Conservation (phyloP, 192 early-diverging fungal genomes). For the Coemansia sp. region DNA sequence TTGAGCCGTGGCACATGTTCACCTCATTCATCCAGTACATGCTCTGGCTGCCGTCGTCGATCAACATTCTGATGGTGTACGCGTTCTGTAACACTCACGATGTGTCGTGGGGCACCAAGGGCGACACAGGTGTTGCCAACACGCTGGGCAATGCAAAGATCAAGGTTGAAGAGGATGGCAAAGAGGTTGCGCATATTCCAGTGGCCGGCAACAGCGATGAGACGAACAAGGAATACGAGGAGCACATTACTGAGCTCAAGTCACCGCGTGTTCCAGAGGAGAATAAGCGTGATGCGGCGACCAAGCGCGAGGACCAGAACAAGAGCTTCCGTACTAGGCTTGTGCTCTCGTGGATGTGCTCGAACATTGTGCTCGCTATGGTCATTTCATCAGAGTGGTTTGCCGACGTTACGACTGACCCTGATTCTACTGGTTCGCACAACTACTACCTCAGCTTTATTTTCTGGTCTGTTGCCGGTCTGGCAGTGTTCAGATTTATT, state of each 20-base stretch:
- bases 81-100: constrained; percentile 95
- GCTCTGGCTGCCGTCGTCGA: constrained; percentile 79
- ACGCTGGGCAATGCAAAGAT: constrained; percentile 80
- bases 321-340: constrained; percentile 80
- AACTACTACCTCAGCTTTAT: constrained; percentile 81
- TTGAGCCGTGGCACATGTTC: constrained; percentile 91
- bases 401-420: constrained; percentile 27
- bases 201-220: constrained; percentile 74
- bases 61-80: constrained; percentile 91
- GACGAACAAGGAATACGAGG: constrained; percentile 81
- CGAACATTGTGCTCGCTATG: constrained; percentile 72
- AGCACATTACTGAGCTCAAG: constrained; percentile 63
- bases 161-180: constrained; percentile 62
- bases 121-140: constrained; percentile 65
- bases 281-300: constrained; percentile 58
- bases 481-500: constrained; percentile 71
- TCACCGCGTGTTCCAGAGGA: constrained; percentile 33
- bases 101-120: constrained; percentile 96
- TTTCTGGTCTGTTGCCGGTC: constrained; percentile 78
- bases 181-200: constrained; percentile 69
- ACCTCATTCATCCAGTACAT: constrained; percentile 88
- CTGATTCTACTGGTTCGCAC: constrained; percentile 52
- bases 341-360: constrained; percentile 83
- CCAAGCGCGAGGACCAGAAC: constrained; percentile 90
- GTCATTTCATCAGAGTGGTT: constrained; percentile 63